Conservation (phyloP, 495 filamentous ascomycete species). For the Penicillium roqueforti region DNA sequence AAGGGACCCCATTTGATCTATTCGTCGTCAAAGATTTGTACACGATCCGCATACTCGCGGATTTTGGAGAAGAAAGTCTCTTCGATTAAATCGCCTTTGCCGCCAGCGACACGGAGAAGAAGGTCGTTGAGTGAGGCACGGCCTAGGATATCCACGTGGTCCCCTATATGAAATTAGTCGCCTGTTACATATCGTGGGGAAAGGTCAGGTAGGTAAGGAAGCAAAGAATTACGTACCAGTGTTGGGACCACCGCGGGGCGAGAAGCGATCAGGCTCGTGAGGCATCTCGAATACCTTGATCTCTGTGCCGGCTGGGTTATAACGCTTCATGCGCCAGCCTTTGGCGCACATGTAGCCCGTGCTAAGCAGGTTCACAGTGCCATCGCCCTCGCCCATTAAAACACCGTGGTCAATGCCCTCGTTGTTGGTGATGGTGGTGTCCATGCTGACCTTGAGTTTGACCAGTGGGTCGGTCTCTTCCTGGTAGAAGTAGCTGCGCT, state of each 20-base stretch:
- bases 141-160: slow-evolving; percentile 96
- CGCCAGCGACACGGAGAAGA: slow-evolving; percentile 83
- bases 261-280: slow-evolving; percentile 91
- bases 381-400: slow-evolving; percentile 89
- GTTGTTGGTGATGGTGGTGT: slow-evolving; percentile 67
- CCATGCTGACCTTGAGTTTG: slow-evolving; percentile 82
- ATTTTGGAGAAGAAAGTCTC: slow-evolving; percentile 79
- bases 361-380: slow-evolving; percentile 85
- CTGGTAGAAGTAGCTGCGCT: slow-evolving; percentile 87
- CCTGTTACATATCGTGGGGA: neutral
- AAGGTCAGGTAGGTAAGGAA: neutral
- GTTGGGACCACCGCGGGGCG: slow-evolving; percentile 86
- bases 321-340: slow-evolving; percentile 87
- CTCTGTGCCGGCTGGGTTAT: slow-evolving; percentile 79
- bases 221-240: slow-evolving; percentile 52
- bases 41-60: slow-evolving; percentile 70
- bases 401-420: slow-evolving; percentile 78
- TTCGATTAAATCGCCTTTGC: slow-evolving; percentile 73
- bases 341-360: slow-evolving; percentile 94
- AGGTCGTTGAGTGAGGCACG: slow-evolving; percentile 85
- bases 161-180: slow-evolving; percentile 45
- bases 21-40: slow-evolving; percentile 69
- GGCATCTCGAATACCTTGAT: slow-evolving; percentile 92
- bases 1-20: slow-evolving; percentile 10
- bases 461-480: slow-evolving; percentile 60